Conservation (phyloP, 129 eudicot species). For the Flaveria sonorensis region DNA sequence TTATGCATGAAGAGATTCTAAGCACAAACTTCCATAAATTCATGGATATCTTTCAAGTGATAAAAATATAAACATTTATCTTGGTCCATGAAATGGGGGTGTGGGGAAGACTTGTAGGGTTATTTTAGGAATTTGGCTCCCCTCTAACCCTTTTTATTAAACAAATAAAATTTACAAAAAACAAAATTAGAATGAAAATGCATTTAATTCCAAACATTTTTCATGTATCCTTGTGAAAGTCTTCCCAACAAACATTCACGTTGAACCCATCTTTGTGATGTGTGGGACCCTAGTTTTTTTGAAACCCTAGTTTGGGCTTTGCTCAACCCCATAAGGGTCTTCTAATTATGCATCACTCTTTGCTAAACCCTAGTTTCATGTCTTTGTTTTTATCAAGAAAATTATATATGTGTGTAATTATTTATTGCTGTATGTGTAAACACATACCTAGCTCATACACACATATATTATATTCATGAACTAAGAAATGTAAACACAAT, state of each 20-base stretch:
- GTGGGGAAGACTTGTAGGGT: constrained; percentile 38
- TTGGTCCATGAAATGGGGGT: constrained; percentile 47
- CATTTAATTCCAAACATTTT: constrained; percentile 29
- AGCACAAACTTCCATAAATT: constrained; percentile 37
- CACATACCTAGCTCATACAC: neutral
- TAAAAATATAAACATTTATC: constrained; percentile 28
- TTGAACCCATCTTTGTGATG: constrained; percentile 63
- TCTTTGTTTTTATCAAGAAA: constrained; percentile 13
- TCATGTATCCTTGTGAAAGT: constrained; percentile 73
- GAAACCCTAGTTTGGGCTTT: constrained; percentile 42
- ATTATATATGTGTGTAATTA: neutral
- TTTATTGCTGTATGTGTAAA: neutral
- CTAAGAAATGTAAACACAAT: constrained; percentile 4
- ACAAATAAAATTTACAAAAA: constrained; percentile 24
- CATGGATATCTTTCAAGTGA: constrained; percentile 39
- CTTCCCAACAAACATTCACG: constrained; percentile 97
- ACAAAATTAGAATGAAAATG: constrained; percentile 8
- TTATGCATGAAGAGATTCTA: constrained; percentile 33
- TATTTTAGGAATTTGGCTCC: constrained; percentile 22
- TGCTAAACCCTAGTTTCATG: constrained; percentile 42
- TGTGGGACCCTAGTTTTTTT: constrained; percentile 28
- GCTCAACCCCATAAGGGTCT: constrained; percentile 22
- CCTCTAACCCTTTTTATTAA: neutral
- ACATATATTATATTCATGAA: neutral
- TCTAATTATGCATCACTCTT: constrained; percentile 25